Base-by-base conservation (phyloP, 495 filamentous ascomycete species). In the Penicillium mononematosum region DNA sequence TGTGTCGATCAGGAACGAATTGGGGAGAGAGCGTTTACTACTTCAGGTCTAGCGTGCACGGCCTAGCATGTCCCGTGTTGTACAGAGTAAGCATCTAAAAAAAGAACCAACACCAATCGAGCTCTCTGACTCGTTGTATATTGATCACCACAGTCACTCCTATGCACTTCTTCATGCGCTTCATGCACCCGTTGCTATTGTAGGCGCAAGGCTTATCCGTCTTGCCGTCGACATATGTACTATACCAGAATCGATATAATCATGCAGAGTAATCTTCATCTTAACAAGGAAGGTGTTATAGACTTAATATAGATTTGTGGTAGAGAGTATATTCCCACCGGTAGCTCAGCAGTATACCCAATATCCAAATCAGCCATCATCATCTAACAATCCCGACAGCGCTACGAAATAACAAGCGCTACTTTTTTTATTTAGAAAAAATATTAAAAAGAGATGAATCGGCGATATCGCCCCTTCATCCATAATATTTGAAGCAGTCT, bases 101-200 rank as follows among this genome's bases (percentile, higher is more conserved):
- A 61, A 58, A 61, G 55, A 61, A 61, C 59, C 59, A 61, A 61
- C 59, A 61, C 14, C 55, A 8, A 54, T 32, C 31, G 25, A 31
- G 50, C 39, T 19, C 22, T 38, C 42, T 56, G 48, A 57, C 48
- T 60, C 44, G 57, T 29, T 43, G 50, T 57, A 29, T 45, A 14
- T 19, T 29, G 16, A 45, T 25, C 22, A 45, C 25, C 43, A 45
- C n/a, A 6, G 5, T 25, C 44, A 29, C 14, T 16, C n/a, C 14
- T 17, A 4, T 47, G 45, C 4, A 8, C 25, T 17, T 44, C 41
- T 19, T 42, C 39, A n/a, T 25, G 5, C 10, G 25, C 44, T 45
- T 27, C 22, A n/a, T 36, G 31, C 20, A n/a, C 6, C 31, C 29
- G 17, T 32, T 10, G 10, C 44, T 46, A 46, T 46, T 46, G 12